Evolutionary conservation across 305 asterid genomes (phyloP).

Genomic region (Fraxinus greggii): DNA sequence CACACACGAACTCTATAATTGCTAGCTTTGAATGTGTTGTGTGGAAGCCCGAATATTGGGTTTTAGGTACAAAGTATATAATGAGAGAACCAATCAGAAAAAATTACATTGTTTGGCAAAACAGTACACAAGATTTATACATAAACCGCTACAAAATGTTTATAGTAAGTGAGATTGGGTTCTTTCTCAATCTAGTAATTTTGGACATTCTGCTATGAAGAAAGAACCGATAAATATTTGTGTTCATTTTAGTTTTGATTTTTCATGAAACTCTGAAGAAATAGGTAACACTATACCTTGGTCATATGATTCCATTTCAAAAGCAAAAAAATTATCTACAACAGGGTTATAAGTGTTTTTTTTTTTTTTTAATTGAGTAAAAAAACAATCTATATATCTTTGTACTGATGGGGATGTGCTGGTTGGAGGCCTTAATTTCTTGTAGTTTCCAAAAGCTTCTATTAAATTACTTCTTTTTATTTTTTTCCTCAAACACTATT

Average conservation of each 20-base stretch:
- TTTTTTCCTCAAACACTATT: slow-evolving; percentile 1
- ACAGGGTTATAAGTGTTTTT: not conserved
- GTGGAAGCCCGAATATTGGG: not conserved
- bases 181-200: not conserved
- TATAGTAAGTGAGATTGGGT: not conserved
- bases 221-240: not conserved
- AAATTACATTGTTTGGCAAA: not conserved
- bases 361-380: not conserved
- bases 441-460: not conserved
- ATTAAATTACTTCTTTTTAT: not conserved
- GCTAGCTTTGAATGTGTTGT: not conserved
- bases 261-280: not conserved
- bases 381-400: not conserved
- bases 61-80: not conserved
- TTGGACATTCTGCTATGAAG: not conserved
- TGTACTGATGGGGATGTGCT: not conserved
- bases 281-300: not conserved
- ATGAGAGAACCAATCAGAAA: not conserved
- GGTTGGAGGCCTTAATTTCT: not conserved
- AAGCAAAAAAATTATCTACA: not conserved
- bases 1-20: not conserved
- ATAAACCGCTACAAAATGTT: not conserved
- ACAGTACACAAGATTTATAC: not conserved
- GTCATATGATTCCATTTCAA: not conserved
- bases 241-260: not conserved